phyloP scores from a whole-genome alignment of 306 rosid genomes.

The Pyrus communis region DNA sequence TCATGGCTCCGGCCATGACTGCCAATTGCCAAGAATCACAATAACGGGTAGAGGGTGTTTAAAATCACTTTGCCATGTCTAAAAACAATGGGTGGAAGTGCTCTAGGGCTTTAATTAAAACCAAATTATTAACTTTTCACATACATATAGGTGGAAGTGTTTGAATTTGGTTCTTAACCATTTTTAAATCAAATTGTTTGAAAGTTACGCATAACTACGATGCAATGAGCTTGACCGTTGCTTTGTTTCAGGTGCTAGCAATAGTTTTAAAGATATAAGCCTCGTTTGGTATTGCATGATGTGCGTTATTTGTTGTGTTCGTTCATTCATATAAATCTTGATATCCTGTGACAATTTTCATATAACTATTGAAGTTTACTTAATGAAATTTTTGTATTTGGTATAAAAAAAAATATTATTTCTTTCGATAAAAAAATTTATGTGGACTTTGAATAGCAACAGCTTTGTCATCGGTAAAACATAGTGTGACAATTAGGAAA shows the following conservation, averaged over 20 bases:
- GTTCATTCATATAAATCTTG: background rate
- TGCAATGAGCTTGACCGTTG: too few species aligned
- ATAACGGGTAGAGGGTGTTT: background rate
- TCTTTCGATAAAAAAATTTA: too few species aligned
- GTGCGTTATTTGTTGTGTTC: background rate
- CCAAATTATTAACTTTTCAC: too few species aligned
- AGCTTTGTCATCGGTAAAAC: too few species aligned
- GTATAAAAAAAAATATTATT: too few species aligned
- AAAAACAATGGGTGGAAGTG: background rate
- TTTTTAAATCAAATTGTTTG: background rate
- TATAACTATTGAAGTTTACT: too few species aligned
- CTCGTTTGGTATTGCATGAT: background rate
- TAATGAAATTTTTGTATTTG: too few species aligned
- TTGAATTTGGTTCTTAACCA: background rate
- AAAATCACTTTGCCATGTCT: background rate
- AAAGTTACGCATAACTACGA: background rate
- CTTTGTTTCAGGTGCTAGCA: too few species aligned
- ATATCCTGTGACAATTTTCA: background rate
- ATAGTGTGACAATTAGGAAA: background rate
- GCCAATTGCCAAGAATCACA: too few species aligned
- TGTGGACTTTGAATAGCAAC: too few species aligned
- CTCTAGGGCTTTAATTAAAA: too few species aligned
- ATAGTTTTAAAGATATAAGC: background rate
- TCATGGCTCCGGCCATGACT: too few species aligned
- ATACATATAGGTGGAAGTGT: background rate